phyloP scores from a whole-genome alignment of 139 green algal species.

The Chlorella sp. region DNA sequence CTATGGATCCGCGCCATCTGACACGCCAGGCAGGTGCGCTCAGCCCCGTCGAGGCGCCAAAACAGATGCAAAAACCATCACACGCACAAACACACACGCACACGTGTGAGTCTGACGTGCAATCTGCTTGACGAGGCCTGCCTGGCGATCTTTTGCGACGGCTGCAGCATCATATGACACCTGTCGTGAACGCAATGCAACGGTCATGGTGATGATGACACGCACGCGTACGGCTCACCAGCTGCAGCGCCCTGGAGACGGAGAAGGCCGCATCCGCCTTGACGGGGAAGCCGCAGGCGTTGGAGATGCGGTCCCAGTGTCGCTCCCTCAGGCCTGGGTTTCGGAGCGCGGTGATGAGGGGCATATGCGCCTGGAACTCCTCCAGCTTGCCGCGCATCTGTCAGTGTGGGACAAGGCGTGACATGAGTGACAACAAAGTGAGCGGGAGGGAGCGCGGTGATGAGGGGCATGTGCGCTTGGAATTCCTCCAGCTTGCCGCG shows the following conservation, averaged over 20 bases:
- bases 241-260: conserved; percentile 17
- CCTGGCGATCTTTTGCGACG: no score
- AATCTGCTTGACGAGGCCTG: no score
- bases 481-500: conserved; percentile 61
- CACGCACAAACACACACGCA: no score
- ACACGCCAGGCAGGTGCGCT: no score
- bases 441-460: conserved; percentile 64
- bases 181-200: no score
- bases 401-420: no score
- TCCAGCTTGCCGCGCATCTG: conserved; percentile 50
- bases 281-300: conserved; percentile 50
- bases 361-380: conserved; percentile 62
- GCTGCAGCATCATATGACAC: no score
- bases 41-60: no score
- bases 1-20: no score
- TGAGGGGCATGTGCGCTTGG: conserved; percentile 58
- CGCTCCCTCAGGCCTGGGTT: conserved; percentile 62
- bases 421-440: no score
- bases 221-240: not conserved
- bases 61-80: no score
- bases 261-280: conserved; percentile 47
- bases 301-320: conserved; percentile 58
- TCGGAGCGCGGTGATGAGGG: conserved; percentile 63
- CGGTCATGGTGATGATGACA: no score
- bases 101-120: not conserved